Percentiles rank a stretch among this genome's conserved stretches.
Evolutionary conservation across 345 rosid species (phyloP).

Genomic region (Aurinia saxatilis): DNA sequence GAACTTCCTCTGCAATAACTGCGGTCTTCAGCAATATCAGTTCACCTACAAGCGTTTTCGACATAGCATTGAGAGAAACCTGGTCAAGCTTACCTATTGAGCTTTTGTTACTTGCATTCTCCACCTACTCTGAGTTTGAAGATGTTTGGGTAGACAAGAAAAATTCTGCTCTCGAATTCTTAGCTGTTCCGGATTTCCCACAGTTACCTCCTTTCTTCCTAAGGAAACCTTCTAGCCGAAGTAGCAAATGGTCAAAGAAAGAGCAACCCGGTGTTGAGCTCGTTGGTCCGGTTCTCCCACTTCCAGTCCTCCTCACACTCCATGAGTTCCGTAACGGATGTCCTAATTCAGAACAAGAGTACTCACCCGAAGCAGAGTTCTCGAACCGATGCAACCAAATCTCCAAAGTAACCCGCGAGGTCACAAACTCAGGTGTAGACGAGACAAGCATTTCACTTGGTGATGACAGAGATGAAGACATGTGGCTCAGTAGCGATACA

Average conservation of each 20-base stretch:
- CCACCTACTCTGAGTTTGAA: constrained; percentile 46
- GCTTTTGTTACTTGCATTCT: constrained; percentile 54
- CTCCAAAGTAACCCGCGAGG: constrained; percentile 37
- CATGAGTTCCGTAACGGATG: constrained; percentile 40
- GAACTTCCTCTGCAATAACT: constrained; percentile 36
- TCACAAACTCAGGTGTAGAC: constrained; percentile 23
- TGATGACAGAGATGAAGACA: constrained; percentile 18
- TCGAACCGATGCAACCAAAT: constrained; percentile 38
- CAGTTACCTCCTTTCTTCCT: constrained; percentile 60
- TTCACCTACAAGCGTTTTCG: constrained; percentile 47
- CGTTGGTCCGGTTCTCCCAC: constrained; percentile 63
- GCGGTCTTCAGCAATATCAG: constrained; percentile 38
- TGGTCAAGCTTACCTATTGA: constrained; percentile 60
- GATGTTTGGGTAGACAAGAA: constrained; percentile 36
- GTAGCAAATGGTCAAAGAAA: constrained; percentile 50
- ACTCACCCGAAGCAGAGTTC: constrained; percentile 42
- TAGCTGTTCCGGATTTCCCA: constrained; percentile 45
- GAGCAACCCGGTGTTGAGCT: constrained; percentile 35
- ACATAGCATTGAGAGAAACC: constrained; percentile 43
- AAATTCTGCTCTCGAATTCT: constrained; percentile 48
- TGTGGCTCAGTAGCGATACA: constrained; percentile 39
- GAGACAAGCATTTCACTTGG: constrained; percentile 22
- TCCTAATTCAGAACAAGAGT: constrained; percentile 28
- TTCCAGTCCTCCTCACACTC: constrained; percentile 43
- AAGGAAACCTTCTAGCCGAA: constrained; percentile 45